phyloP scores from a whole-genome alignment of 495 filamentous ascomycete species.

The Oidiodendron maius region DNA sequence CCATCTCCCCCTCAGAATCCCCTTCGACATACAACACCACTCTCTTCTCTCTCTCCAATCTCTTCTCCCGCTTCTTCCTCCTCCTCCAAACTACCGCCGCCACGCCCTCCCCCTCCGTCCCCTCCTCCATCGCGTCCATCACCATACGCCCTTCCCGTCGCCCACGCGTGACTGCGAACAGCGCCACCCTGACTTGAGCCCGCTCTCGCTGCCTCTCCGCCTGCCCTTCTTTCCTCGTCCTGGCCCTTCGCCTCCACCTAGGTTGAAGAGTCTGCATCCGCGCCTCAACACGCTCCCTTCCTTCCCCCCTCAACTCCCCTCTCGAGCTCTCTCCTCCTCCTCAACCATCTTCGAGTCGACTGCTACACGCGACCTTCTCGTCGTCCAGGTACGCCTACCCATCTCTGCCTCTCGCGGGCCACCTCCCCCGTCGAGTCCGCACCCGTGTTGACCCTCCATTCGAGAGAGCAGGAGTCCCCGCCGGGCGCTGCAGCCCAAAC shows the following conservation, averaged over 20 bases:
- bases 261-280: slow-evolving; percentile 14
- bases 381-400: not conserved
- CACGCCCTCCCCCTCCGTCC: too few relatives aligned
- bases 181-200: not conserved
- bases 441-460: not conserved
- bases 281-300: not conserved
- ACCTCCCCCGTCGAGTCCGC: too few relatives aligned
- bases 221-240: slow-evolving; percentile 2
- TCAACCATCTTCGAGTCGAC: not conserved
- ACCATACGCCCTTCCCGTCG: too few relatives aligned
- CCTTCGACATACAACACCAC: slow-evolving; percentile 3
- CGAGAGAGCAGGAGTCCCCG: slow-evolving; percentile 1
- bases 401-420: not conserved
- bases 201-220: not conserved
- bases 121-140: too few relatives aligned
- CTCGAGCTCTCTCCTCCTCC: too few relatives aligned
- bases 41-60: not conserved
- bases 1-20: not conserved
- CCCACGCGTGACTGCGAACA: too few relatives aligned
- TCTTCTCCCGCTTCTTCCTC: slow-evolving; percentile 1
- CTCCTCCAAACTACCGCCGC: slow-evolving; percentile 4
- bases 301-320: not conserved
- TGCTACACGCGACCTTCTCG: not conserved
- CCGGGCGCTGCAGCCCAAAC: slow-evolving; percentile 14
- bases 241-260: slow-evolving; percentile 9